phyloP scores from a whole-genome alignment of 2,329 filamentous ascomycete species.

The Teratosphaeria nubilosa region DNA sequence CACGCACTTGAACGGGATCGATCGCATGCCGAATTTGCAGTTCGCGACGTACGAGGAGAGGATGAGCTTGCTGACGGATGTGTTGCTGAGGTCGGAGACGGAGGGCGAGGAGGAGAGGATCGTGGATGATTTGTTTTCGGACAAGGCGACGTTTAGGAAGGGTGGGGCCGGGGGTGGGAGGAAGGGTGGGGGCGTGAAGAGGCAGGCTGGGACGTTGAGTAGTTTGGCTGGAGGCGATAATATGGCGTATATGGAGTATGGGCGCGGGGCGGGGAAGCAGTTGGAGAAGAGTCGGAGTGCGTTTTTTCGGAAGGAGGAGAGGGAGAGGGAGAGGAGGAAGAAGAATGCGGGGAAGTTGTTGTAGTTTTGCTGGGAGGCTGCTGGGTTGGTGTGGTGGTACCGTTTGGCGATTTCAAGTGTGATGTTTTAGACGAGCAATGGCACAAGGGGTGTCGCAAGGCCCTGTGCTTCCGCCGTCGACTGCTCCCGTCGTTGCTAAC shows the following conservation, averaged over 20 bases:
- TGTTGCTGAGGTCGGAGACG: conserved; percentile 77
- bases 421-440: too few species aligned
- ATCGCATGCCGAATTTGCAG: conserved; percentile 67
- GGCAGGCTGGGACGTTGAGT: conserved; percentile 75
- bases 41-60: conserved; percentile 72
- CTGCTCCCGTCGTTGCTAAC: too few species aligned
- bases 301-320: conserved; percentile 36
- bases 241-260: conserved; percentile 67
- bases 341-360: conserved; percentile 5
- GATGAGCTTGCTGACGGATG: conserved; percentile 76
- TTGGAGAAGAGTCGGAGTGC: conserved; percentile 34
- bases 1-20: conserved; percentile 84
- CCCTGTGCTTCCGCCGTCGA: too few species aligned
- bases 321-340: conserved; percentile 26
- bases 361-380: neutral
- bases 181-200: conserved; percentile 47
- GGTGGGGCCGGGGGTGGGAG: conserved; percentile 4
- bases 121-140: conserved; percentile 56
- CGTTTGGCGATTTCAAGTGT: too few species aligned
- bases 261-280: conserved; percentile 32
- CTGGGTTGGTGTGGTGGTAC: too few species aligned
- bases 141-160: conserved; percentile 29
- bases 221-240: conserved; percentile 86
- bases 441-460: too few species aligned
- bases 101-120: conserved; percentile 62